These are phyloP conservation scores for Crithidia mellificae DNA, from an alignment of 208 protist species.

Conservation along the genomic window DNA sequence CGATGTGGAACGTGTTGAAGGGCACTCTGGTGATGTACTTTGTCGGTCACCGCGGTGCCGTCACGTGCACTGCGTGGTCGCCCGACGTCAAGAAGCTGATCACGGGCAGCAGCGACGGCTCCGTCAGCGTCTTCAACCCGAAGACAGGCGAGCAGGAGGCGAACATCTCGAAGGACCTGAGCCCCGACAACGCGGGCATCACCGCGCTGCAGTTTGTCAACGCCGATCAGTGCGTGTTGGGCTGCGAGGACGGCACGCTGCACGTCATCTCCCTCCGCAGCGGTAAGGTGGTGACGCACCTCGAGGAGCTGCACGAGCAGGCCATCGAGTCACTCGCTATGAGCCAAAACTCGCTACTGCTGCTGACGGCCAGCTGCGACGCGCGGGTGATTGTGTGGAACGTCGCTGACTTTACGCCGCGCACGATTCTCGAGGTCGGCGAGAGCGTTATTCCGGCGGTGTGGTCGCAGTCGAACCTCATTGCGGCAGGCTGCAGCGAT, in stretches of 20 bases:
- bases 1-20: slow-evolving; percentile 93
- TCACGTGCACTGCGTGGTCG: slow-evolving; percentile 87
- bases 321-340: slow-evolving; percentile 79
- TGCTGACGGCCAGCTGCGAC: slow-evolving; percentile 81
- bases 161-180: slow-evolving; percentile 68
- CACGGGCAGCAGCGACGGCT: slow-evolving; percentile 91
- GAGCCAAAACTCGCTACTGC: slow-evolving; percentile 44
- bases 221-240: slow-evolving; percentile 76
- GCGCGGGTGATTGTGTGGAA: slow-evolving; percentile 85
- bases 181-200: slow-evolving; percentile 70
- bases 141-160: slow-evolving; percentile 80
- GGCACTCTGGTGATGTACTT: slow-evolving; percentile 92
- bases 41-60: slow-evolving; percentile 83
- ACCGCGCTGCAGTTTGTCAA: slow-evolving; percentile 68
- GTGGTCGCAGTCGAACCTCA: slow-evolving; percentile 53
- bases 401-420: slow-evolving; percentile 55
- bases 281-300: slow-evolving; percentile 61
- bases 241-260: slow-evolving; percentile 86
- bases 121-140: slow-evolving; percentile 90
- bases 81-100: slow-evolving; percentile 88
- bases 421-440: slow-evolving; percentile 56
- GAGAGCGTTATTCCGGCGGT: slow-evolving; percentile 81
- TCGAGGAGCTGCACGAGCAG: slow-evolving; percentile 78
- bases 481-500: slow-evolving; percentile 83
- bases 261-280: slow-evolving; percentile 72